Percentiles rank a stretch among this genome's conserved stretches.
These are phyloP conservation scores for Retiboletus flavoniger DNA, from an alignment of 1,284 basidiomycete genomes.

Conservation along the genomic window DNA sequence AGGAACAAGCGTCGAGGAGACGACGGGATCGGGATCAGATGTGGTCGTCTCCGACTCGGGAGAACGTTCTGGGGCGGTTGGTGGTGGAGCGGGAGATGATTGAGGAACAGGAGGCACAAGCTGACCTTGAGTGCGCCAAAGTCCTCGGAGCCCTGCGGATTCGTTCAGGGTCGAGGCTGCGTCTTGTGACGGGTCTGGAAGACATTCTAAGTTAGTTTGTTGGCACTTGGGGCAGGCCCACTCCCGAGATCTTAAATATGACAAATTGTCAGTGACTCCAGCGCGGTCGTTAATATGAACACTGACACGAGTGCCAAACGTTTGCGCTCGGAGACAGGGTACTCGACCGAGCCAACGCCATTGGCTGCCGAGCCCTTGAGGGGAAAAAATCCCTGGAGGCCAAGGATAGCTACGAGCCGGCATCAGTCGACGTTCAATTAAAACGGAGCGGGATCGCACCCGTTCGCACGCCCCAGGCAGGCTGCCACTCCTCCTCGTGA, in stretches of 20 bases:
- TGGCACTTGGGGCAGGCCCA: constrained; percentile 82
- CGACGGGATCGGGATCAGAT: constrained; percentile 18
- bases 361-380: constrained; percentile 86
- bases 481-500: constrained; percentile 92
- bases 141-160: constrained; percentile 27
- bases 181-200: constrained; percentile 59
- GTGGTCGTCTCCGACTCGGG: constrained; percentile 10
- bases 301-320: constrained; percentile 77
- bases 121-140: constrained; percentile 16
- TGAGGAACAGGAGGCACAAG: constrained; percentile 13
- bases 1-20: constrained; percentile 14
- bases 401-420: constrained; percentile 70
- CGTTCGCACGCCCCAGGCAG: constrained; percentile 96
- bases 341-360: constrained; percentile 87
- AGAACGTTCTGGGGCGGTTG: constrained; percentile 23
- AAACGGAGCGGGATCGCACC: constrained; percentile 45
- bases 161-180: constrained; percentile 21
- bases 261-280: constrained; percentile 16
- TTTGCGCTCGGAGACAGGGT: constrained; percentile 74
- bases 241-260: constrained; percentile 61
- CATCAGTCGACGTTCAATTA: constrained; percentile 14
- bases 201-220: constrained; percentile 62
- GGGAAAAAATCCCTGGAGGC: constrained; percentile 89
- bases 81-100: constrained; percentile 11
- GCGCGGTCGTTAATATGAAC: constrained; percentile 15